Conservation (phyloP, 1,139 yeast genomes). For the Scheffersomyces insectosa region DNA sequence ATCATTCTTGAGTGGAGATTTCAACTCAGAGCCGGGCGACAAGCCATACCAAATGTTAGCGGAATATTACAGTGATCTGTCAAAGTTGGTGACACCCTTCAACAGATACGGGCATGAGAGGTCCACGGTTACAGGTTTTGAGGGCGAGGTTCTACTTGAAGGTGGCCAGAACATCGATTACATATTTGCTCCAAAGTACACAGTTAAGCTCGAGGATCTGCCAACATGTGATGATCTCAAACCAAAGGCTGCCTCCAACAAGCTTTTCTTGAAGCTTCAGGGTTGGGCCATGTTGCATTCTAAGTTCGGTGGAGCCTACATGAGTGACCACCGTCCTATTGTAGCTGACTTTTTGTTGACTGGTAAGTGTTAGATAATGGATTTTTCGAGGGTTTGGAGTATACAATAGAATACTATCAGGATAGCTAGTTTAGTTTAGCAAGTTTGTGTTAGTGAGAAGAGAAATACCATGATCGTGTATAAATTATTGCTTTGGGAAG, state of each 20-base stretch:
- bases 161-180: conserved; percentile 51
- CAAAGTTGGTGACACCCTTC: conserved; percentile 23
- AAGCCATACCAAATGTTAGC: conserved; percentile 30
- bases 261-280: conserved; percentile 21
- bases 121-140: conserved; percentile 54
- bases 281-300: conserved; percentile 51
- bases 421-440: too few relatives aligned
- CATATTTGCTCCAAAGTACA: conserved; percentile 42
- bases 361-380: not conserved
- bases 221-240: conserved; percentile 15
- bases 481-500: too few relatives aligned
- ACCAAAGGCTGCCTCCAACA: conserved; percentile 8
- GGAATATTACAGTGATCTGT: conserved; percentile 31
- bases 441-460: too few relatives aligned
- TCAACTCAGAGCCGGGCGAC: conserved; percentile 18
- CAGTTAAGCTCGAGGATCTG: conserved; percentile 22
- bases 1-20: conserved; percentile 36
- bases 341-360: conserved; percentile 40
- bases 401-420: too few relatives aligned
- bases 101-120: conserved; percentile 43
- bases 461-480: too few relatives aligned
- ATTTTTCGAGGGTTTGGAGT: too few relatives aligned
- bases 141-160: conserved; percentile 27
- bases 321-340: conserved; percentile 59
- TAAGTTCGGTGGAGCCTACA: conserved; percentile 40